Conservation (phyloP, 2,329 filamentous ascomycete genomes). For the Hypoxylon sp. region DNA sequence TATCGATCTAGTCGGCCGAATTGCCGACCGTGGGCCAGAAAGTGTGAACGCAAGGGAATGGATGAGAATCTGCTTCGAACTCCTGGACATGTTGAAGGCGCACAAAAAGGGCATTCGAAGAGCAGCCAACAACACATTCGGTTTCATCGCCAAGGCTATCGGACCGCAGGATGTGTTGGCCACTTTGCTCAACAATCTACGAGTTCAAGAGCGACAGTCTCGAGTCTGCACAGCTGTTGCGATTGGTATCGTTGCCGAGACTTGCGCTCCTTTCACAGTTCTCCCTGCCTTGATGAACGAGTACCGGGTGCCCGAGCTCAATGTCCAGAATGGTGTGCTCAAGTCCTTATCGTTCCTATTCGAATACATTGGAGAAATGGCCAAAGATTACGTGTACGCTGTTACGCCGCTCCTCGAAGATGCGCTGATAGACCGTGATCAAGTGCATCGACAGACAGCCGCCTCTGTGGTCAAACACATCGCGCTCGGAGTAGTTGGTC, state of each 20-base stretch:
- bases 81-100: conserved; percentile 98
- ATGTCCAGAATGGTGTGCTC: conserved; percentile 98
- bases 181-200: conserved; percentile 94
- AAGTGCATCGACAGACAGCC: conserved; percentile 97
- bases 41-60: conserved; percentile 97
- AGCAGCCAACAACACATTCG: conserved; percentile 99
- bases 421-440: conserved; percentile 96
- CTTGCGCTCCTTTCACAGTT: conserved; percentile 97
- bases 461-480: conserved; percentile 98
- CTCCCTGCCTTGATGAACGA: conserved; percentile 99
- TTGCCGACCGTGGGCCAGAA: conserved; percentile 96
- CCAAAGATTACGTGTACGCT: conserved; percentile 99
- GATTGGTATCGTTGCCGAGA: conserved; percentile 98
- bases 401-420: conserved; percentile 96
- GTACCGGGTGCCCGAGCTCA: conserved; percentile 97
- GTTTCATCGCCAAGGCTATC: conserved; percentile 99
- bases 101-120: conserved; percentile 99
- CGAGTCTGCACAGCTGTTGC: conserved; percentile 98
- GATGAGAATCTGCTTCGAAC: conserved; percentile 99
- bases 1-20: conserved; percentile 96
- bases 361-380: conserved; percentile 99
- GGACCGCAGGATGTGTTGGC: conserved; percentile 97
- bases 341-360: conserved; percentile 98
- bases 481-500: conserved; percentile 94
- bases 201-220: conserved; percentile 97